Evolutionary conservation across 148 eudicot genomes (phyloP), one percentile per base, ranked within the genome.

Genomic region (Spergularia bocconei): DNA sequence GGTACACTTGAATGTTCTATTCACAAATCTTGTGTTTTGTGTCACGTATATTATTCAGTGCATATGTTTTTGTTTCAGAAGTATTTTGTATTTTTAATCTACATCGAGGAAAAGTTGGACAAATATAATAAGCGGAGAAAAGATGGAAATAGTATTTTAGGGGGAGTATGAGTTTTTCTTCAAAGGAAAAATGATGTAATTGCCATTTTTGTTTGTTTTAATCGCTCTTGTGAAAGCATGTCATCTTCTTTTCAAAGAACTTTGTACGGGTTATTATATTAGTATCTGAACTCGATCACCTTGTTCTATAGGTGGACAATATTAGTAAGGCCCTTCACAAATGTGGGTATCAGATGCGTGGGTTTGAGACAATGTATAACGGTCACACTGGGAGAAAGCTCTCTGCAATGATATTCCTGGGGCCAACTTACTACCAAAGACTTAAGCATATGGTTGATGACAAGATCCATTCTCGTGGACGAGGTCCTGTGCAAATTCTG

Each of bases 281-380:
- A 0, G 36, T 29, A 69, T 47, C 15, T 68, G 53, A 29, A 19
- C 58, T 41, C 6, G 11, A 17, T 48, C 7, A 36, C 29, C 63
- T 66, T 74, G 20, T 53, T 33, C 15, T 53, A 64, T 78, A 91
- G 96, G 96, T 95, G 84, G 99, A 95, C 75, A 95, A 92, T 57
- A 95, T 95, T 64, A 95, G 99, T 73, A 92, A 86, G 83, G 99
- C 99, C 25, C 98, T 95, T 39, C 99, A 95, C 75, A 95, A 87
- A 71, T 95, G 99, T 84, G 99, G 99, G 36, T 95, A 95, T 76
- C 99, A 95, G 77, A 95, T 95, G 99, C 96, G 99, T 65, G 99
- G 99, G 21, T 95, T 83, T 56, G 99, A 95, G 87, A 95, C 96
- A 55, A 95, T 95, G 99, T 95, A 95, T 75, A 95, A 95, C 53